phyloP scores from a whole-genome alignment of 495 filamentous ascomycete genomes.

The Thermothielavioides terrestris region DNA sequence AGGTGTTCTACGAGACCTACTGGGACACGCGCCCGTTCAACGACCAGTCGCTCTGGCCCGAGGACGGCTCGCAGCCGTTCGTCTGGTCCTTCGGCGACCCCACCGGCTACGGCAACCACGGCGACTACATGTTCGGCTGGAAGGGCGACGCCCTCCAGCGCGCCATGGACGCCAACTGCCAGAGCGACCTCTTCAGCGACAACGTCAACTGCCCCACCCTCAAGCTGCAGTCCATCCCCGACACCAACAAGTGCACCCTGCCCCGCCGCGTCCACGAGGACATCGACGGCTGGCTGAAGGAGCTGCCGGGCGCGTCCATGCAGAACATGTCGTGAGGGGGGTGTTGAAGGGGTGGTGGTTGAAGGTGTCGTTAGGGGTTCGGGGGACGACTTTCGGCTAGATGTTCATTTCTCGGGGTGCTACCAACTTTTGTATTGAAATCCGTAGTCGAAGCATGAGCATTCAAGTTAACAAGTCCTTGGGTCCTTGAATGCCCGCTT shows the following conservation, averaged over 20 bases:
- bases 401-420: no score
- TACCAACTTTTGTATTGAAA: no score
- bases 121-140: slow-evolving; percentile 38
- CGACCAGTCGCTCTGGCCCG: slow-evolving; percentile 31
- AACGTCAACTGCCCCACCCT: not conserved
- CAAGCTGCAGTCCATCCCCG: slow-evolving; percentile 18
- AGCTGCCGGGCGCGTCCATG: slow-evolving; percentile 11
- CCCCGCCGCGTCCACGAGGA: slow-evolving; percentile 26
- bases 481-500: no score
- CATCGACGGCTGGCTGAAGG: slow-evolving; percentile 28
- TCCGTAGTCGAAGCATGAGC: no score
- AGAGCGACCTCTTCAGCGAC: no score
- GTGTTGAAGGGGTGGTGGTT: no score
- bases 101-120: slow-evolving; percentile 35
- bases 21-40: slow-evolving; percentile 34
- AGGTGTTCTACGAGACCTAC: slow-evolving; percentile 37
- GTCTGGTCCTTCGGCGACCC: slow-evolving; percentile 39
- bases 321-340: no score
- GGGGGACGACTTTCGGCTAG: no score
- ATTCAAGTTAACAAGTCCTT: no score
- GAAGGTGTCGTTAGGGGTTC: no score
- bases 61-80: slow-evolving; percentile 39
- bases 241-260: slow-evolving; percentile 29
- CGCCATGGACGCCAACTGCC: slow-evolving; percentile 34
- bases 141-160: slow-evolving; percentile 32